phyloP scores from a whole-genome alignment of 371 early-diverging fungal genomes.

The Amoeboradix gromovi region DNA sequence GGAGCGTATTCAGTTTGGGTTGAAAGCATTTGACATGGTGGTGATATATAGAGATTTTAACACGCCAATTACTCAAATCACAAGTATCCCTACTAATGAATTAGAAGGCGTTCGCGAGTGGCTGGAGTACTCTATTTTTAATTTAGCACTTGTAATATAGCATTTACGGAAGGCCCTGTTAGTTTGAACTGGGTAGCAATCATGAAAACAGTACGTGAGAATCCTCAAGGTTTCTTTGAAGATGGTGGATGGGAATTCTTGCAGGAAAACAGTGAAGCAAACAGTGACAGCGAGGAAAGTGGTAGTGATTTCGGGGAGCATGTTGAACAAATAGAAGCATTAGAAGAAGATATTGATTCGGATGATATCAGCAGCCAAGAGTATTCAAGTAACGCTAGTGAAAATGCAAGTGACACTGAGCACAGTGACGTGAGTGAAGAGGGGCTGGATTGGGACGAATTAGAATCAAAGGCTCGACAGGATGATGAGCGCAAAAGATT shows the following conservation, averaged over 20 bases:
- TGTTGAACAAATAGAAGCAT: no score
- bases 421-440: conserved; percentile 4
- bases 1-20: conserved; percentile 88
- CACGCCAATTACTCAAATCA: conserved; percentile 70
- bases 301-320: no score
- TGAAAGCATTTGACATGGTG: conserved; percentile 97
- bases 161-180: conserved; percentile 83
- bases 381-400: no score
- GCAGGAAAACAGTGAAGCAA: conserved; percentile 18
- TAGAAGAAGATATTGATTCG: no score
- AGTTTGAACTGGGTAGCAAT: conserved; percentile 94
- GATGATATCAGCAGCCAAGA: no score
- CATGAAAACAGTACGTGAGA: conserved; percentile 89
- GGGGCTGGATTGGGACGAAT: conserved; percentile 36
- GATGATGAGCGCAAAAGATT: neutral
- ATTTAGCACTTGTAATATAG: conserved; percentile 56
- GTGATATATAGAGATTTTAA: conserved; percentile 89
- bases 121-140: conserved; percentile 38
- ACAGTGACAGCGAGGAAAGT: no score
- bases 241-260: conserved; percentile 86
- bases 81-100: conserved; percentile 75
- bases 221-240: conserved; percentile 81
- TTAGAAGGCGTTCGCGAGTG: conserved; percentile 90
- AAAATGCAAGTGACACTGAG: no score
- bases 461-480: conserved; percentile 49